These are phyloP conservation scores for Neoconidiobolus thromboides DNA, from an alignment of 371 early-diverging fungal genomes.

Conservation along the genomic window DNA sequence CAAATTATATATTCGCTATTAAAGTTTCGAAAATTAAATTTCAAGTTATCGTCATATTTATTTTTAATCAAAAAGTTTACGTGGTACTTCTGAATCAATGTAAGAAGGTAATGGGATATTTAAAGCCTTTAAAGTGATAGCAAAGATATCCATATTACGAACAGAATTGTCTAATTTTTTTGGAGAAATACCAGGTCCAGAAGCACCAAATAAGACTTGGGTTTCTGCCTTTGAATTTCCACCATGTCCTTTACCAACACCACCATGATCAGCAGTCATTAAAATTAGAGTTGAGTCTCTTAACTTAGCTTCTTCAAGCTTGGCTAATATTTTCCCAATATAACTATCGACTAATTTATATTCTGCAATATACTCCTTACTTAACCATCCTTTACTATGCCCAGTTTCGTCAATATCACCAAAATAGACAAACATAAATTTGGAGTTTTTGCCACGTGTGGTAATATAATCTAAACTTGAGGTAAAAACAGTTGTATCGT, in stretches of 20 bases:
- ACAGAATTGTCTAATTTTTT: neutral
- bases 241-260: slow-evolving; percentile 6
- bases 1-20: no score
- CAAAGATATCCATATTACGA: neutral
- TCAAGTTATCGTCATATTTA: no score
- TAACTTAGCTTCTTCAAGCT: neutral
- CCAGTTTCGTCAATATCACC: slow-evolving; percentile 8
- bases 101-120: neutral
- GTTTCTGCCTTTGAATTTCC: slow-evolving; percentile 3
- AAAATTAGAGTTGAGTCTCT: slow-evolving; percentile 3
- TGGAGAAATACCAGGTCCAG: neutral
- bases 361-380: slow-evolving; percentile 2
- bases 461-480: neutral
- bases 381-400: slow-evolving; percentile 2
- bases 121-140: slow-evolving; percentile 2
- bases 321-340: neutral
- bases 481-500: neutral
- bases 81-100: no score
- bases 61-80: no score
- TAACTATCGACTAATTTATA: slow-evolving; percentile 4
- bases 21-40: no score
- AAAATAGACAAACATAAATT: slow-evolving; percentile 7
- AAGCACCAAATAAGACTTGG: slow-evolving; percentile 3
- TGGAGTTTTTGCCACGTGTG: neutral
- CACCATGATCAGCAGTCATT: slow-evolving; percentile 12